Percentiles rank a stretch among this genome's conserved stretches.
These are phyloP conservation scores for Populus hybrid DNA, from an alignment of 441 rosid genomes.

Conservation along the genomic window DNA sequence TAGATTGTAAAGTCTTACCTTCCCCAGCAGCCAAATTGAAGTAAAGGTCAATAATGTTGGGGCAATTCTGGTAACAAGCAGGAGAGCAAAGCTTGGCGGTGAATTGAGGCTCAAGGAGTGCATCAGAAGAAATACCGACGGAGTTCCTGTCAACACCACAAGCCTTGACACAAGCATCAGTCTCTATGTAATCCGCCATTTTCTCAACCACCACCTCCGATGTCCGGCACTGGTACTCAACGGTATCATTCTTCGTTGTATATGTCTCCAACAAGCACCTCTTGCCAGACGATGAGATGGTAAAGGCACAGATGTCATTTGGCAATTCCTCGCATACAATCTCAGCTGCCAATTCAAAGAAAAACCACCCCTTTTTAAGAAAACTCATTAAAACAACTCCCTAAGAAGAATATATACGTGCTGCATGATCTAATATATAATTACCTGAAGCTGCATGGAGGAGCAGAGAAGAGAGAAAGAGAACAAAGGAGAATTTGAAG, in stretches of 20 bases:
- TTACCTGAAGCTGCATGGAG: constrained; percentile 67
- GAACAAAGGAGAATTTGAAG: constrained; percentile 38
- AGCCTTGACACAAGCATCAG: constrained; percentile 59
- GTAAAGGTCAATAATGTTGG: constrained; percentile 91
- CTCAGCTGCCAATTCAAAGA: constrained; percentile 39
- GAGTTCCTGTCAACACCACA: constrained; percentile 82
- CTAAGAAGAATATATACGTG: neutral
- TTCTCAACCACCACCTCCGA: constrained; percentile 78
- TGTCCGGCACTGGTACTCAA: constrained; percentile 74
- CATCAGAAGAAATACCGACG: constrained; percentile 87
- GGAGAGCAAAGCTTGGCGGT: constrained; percentile 85
- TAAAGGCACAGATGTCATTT: constrained; percentile 60
- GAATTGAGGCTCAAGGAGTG: constrained; percentile 78
- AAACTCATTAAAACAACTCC: neutral
- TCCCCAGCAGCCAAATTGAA: constrained; percentile 91
- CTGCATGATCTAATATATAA: neutral
- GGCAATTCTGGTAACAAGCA: constrained; percentile 64
- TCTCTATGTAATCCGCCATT: constrained; percentile 70
- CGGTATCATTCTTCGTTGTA: constrained; percentile 22
- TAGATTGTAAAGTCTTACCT: constrained; percentile 36
- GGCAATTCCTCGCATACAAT: constrained; percentile 70
- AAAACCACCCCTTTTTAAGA: neutral
- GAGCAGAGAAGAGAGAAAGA: constrained; percentile 56
- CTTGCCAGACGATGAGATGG: constrained; percentile 71
- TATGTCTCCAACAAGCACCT: constrained; percentile 80